These are phyloP conservation scores for Cucurbitaria berberidis DNA, from an alignment of 2,329 filamentous ascomycete species.

Conservation along the genomic window DNA sequence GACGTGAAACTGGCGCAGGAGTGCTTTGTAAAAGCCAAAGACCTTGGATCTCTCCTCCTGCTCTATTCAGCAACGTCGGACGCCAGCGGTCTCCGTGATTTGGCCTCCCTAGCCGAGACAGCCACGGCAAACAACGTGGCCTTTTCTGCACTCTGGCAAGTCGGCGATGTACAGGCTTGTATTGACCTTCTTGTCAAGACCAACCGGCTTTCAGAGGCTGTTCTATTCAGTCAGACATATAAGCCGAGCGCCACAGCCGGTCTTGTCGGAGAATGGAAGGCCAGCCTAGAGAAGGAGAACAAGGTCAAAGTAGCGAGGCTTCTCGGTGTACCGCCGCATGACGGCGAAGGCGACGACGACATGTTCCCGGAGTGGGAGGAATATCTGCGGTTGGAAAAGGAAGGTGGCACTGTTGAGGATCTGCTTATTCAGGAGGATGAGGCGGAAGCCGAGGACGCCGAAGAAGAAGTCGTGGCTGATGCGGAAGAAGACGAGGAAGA, in stretches of 20 bases:
- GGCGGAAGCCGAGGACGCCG: constrained; percentile 41
- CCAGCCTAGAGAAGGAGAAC: constrained; percentile 78
- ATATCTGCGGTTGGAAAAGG: constrained; percentile 79
- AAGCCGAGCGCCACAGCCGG: constrained; percentile 77
- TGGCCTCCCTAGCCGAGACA: constrained; percentile 77
- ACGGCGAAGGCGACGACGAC: constrained; percentile 70
- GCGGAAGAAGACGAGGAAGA: constrained; percentile 39
- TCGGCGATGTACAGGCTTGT: constrained; percentile 82
- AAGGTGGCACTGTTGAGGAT: constrained; percentile 62
- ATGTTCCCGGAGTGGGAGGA: constrained; percentile 97
- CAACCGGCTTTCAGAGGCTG: constrained; percentile 80
- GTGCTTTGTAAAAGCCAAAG: constrained; percentile 89
- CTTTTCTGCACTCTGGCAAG: constrained; percentile 87
- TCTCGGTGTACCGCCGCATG: constrained; percentile 76
- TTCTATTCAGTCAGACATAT: constrained; percentile 93
- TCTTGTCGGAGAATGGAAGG: constrained; percentile 81
- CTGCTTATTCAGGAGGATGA: constrained; percentile 39
- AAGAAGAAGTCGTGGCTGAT: constrained; percentile 40
- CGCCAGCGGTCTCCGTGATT: constrained; percentile 71
- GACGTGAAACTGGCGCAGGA: constrained; percentile 87
- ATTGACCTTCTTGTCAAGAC: constrained; percentile 81
- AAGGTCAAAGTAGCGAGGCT: constrained; percentile 85
- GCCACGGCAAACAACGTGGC: constrained; percentile 88
- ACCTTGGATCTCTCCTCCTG: constrained; percentile 86
- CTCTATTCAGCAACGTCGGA: constrained; percentile 87